Evolutionary conservation across 148 eudicot species (phyloP).

Genomic region (Dysphania ambrosioides): DNA sequence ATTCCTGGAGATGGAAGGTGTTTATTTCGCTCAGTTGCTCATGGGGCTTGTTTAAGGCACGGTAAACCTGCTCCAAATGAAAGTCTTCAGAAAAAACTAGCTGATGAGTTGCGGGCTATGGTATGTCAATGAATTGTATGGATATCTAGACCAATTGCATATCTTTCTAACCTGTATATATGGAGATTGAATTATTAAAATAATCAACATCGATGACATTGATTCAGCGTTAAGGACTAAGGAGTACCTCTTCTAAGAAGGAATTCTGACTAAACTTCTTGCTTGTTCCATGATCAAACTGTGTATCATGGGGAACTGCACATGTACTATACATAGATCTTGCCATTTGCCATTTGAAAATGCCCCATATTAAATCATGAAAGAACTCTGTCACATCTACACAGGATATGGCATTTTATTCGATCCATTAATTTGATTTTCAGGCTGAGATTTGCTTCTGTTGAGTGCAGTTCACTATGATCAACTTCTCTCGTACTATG

Average conservation of each 20-base stretch:
- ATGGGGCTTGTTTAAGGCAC: conserved; percentile 78
- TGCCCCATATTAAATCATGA: neutral
- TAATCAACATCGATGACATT: neutral
- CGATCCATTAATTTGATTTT: neutral
- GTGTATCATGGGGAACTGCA: neutral
- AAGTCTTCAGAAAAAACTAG: conserved; percentile 69
- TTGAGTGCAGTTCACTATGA: neutral
- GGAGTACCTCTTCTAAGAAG: neutral
- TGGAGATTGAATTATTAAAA: too few species aligned
- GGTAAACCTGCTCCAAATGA: conserved; percentile 82
- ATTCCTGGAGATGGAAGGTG: conserved; percentile 99
- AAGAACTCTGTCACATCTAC: neutral
- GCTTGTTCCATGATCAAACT: too few species aligned
- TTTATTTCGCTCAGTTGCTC: conserved; percentile 93
- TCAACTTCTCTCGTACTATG: neutral
- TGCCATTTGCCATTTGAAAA: neutral
- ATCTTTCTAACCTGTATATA: neutral
- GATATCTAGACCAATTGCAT: neutral
- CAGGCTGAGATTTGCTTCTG: neutral
- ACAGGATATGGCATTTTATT: neutral
- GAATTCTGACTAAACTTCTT: too few species aligned
- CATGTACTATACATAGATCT: neutral
- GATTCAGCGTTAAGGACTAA: neutral
- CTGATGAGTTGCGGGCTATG: conserved; percentile 80
- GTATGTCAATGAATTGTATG: conserved; percentile 37